phyloP scores from a whole-genome alignment of 192 early-diverging fungal genomes.

The Backusella parvicylindrica region DNA sequence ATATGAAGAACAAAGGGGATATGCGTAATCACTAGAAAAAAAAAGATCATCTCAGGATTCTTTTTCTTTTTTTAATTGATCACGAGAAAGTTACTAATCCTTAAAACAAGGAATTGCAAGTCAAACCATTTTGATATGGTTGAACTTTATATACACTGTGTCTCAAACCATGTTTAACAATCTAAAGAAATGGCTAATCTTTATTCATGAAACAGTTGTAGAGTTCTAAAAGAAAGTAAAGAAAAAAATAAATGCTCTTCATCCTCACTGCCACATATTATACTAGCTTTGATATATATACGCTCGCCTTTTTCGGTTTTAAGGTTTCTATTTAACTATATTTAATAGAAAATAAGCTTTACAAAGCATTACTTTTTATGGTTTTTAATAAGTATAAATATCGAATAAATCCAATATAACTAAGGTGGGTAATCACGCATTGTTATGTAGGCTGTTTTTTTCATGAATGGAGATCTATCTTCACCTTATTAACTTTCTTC shows the following conservation, averaged over 20 bases:
- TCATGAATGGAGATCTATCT: neutral
- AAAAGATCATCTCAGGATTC: too few relatives aligned
- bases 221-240: too few relatives aligned
- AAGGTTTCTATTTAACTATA: neutral
- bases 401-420: neutral
- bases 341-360: neutral
- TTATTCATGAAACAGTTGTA: too few relatives aligned
- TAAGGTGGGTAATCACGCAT: neutral
- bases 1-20: neutral
- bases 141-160: too few relatives aligned
- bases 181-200: too few relatives aligned
- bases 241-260: neutral
- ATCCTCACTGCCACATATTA: neutral
- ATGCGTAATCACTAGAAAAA: too few relatives aligned
- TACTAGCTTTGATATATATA: neutral
- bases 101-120: too few relatives aligned
- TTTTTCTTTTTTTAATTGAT: too few relatives aligned
- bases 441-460: neutral
- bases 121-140: too few relatives aligned
- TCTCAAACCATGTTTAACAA: too few relatives aligned
- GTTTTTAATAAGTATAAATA: neutral
- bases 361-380: neutral
- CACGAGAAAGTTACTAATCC: too few relatives aligned
- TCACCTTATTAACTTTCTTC: neutral
- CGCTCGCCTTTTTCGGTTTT: neutral